Percentiles rank a stretch among this genome's conserved stretches.
Conservation (phyloP, 495 filamentous ascomycete species). For the Penicillium canescens region DNA sequence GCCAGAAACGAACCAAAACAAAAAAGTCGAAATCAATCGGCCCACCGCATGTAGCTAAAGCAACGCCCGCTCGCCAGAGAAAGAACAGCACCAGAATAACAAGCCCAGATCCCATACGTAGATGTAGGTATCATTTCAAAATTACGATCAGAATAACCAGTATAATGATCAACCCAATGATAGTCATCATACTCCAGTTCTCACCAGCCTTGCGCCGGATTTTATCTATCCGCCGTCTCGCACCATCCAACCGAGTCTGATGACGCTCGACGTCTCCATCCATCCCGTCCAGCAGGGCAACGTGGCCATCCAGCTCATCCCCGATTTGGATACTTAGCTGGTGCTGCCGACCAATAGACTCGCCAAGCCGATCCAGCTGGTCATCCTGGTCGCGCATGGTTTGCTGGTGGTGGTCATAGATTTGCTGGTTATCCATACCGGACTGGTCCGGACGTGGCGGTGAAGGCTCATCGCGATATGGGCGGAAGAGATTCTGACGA, state of each 20-base stretch:
- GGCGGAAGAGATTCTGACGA: slow-evolving; percentile 61
- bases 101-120: background rate
- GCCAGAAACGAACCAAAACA: slow-evolving; percentile 11
- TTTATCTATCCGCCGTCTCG: slow-evolving; percentile 65
- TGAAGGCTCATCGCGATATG: slow-evolving; percentile 61
- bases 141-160: slow-evolving; percentile 77
- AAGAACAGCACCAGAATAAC: slow-evolving; percentile 5
- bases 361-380: slow-evolving; percentile 82
- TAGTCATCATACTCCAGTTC: slow-evolving; percentile 77
- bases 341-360: slow-evolving; percentile 85
- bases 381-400: slow-evolving; percentile 87
- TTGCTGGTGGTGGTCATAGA: slow-evolving; percentile 79
- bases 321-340: slow-evolving; percentile 95
- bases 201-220: slow-evolving; percentile 74
- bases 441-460: slow-evolving; percentile 64
- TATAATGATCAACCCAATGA: slow-evolving; percentile 72
- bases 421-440: slow-evolving; percentile 76
- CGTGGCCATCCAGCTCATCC: slow-evolving; percentile 90
- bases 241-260: slow-evolving; percentile 69
- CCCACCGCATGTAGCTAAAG: slow-evolving; percentile 4
- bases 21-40: slow-evolving; percentile 6
- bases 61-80: slow-evolving; percentile 29
- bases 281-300: slow-evolving; percentile 83
- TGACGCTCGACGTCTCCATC: slow-evolving; percentile 83
- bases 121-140: slow-evolving; percentile 56